Conservation (phyloP, 495 filamentous ascomycete species). For the Penicillium herquei region DNA sequence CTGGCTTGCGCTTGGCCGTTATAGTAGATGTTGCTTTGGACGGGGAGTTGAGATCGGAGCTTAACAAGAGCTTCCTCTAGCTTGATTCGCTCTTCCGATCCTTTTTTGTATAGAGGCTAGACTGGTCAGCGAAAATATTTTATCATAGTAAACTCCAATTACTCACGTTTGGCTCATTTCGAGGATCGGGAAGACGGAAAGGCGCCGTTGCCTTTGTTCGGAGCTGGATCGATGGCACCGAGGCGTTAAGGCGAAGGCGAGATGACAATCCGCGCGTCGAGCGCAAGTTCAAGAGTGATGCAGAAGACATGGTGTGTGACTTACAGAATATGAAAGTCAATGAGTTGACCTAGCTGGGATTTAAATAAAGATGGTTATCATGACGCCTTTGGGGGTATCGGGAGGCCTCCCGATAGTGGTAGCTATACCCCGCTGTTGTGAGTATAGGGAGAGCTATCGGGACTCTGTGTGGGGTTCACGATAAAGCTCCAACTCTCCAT, state of each 20-base stretch:
- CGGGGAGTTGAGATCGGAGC: conserved; percentile 45
- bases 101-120: conserved; percentile 72
- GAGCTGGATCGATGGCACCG: conserved; percentile 15
- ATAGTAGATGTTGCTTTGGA: conserved; percentile 52
- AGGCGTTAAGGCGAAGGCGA: conserved; percentile 14
- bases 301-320: conserved; percentile 19
- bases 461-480: neutral
- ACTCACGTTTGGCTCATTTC: conserved; percentile 40
- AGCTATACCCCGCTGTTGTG: conserved; percentile 3
- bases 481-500: neutral
- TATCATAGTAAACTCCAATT: neutral
- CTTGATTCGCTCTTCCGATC: conserved; percentile 65
- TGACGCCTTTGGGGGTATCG: neutral
- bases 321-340: neutral
- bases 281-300: conserved; percentile 21
- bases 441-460: too few species aligned
- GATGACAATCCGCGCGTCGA: conserved; percentile 11
- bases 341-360: neutral
- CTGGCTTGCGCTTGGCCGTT: conserved; percentile 51
- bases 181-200: conserved; percentile 34
- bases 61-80: conserved; percentile 61
- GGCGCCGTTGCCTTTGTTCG: conserved; percentile 32
- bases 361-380: conserved; percentile 1
- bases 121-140: neutral
- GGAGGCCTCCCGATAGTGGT: neutral